Evolutionary conservation across 805 yeast species (phyloP).

Genomic region (Starmera pachycereana): DNA sequence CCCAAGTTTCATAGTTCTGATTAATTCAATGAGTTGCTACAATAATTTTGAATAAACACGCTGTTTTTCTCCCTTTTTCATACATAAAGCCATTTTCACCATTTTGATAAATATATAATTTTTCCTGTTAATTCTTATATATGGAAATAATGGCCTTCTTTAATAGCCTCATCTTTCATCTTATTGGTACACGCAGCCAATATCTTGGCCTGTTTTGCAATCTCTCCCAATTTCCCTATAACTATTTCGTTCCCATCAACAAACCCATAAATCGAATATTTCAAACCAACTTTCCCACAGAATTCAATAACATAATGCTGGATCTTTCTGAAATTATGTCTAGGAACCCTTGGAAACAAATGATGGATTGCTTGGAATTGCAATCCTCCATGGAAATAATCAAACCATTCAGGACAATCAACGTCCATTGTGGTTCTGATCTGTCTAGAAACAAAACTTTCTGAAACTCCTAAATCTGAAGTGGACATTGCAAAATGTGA

Average conservation of each 20-base stretch:
- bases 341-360: slow-evolving; percentile 78
- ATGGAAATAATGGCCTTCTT: slow-evolving; percentile 16
- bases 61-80: too few relatives aligned
- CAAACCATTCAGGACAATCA: slow-evolving; percentile 88
- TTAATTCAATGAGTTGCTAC: too few relatives aligned
- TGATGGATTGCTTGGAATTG: slow-evolving; percentile 91
- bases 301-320: slow-evolving; percentile 67
- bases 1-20: too few relatives aligned
- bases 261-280: slow-evolving; percentile 79
- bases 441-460: slow-evolving; percentile 72
- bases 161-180: slow-evolving; percentile 42
- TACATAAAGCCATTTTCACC: too few relatives aligned
- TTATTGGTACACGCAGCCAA: slow-evolving; percentile 62
- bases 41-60: too few relatives aligned
- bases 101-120: too few relatives aligned
- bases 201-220: slow-evolving; percentile 71
- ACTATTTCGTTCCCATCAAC: slow-evolving; percentile 67
- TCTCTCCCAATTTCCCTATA: slow-evolving; percentile 55
- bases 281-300: slow-evolving; percentile 66
- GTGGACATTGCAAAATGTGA: slow-evolving; percentile 94
- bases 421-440: slow-evolving; percentile 91
- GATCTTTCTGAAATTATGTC: slow-evolving; percentile 73
- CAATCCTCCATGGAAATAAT: slow-evolving; percentile 83
- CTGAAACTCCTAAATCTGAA: slow-evolving; percentile 71
- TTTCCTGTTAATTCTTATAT: background rate